Evolutionary conservation across 23 red algal genomes (phyloP).

Genomic region (Agarophyton chilense): DNA sequence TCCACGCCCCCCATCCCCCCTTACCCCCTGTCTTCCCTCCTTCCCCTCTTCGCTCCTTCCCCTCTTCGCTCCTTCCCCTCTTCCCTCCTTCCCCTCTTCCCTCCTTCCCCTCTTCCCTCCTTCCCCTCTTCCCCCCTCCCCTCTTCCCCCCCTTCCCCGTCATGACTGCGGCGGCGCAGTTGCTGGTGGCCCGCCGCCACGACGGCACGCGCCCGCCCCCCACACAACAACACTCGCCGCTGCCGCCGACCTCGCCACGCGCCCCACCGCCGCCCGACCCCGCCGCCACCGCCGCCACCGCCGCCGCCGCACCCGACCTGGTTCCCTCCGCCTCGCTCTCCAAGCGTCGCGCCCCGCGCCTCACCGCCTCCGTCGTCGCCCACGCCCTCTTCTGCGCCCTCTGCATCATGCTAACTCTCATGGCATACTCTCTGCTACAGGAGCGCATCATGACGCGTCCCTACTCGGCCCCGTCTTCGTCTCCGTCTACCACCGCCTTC

Average conservation of each 20-base stretch:
- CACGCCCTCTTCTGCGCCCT: slow-evolving; percentile 45
- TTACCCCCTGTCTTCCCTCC: too few relatives aligned
- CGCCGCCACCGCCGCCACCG: neutral
- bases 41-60: neutral
- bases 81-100: neutral
- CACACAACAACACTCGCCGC: neutral
- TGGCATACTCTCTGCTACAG: slow-evolving; percentile 81
- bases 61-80: too few relatives aligned
- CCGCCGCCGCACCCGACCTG: neutral
- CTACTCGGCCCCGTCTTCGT: slow-evolving; percentile 3
- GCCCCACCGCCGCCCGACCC: neutral
- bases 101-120: neutral
- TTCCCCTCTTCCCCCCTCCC: neutral
- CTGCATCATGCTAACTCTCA: slow-evolving; percentile 55
- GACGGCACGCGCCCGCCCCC: neutral
- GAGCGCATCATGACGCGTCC: slow-evolving; percentile 92
- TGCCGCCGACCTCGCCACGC: neutral
- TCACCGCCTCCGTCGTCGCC: neutral
- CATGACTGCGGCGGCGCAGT: slow-evolving; percentile 11
- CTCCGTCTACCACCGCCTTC: slow-evolving; percentile 42
- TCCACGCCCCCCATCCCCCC: too few relatives aligned
- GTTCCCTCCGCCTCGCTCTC: neutral
- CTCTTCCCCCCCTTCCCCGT: neutral
- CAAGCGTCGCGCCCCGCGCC: neutral
- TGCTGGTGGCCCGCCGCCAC: slow-evolving; percentile 11